These are phyloP conservation scores for Pseudonitzschia delicatissima DNA, from an alignment of 108 stramenopile species.

Conservation along the genomic window DNA sequence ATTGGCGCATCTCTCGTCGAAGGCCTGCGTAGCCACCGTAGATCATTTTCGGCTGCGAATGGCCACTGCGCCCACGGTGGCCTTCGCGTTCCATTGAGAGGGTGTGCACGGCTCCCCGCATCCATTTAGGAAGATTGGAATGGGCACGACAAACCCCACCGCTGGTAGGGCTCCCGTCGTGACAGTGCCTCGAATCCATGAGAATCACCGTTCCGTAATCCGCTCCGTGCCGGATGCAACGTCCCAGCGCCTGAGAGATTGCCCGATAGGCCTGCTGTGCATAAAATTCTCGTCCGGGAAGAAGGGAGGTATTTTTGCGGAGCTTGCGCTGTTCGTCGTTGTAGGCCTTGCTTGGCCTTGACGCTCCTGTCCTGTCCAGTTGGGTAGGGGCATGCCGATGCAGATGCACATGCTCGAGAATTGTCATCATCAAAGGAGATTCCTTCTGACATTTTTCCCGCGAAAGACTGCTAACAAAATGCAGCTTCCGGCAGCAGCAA, in stretches of 20 bases:
- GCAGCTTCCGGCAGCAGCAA: constrained; percentile 50
- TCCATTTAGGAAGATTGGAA: constrained; percentile 75
- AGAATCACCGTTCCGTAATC: constrained; percentile 89
- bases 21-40: constrained; percentile 43
- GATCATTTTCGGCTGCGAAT: constrained; percentile 28
- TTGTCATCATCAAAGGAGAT: constrained; percentile 81
- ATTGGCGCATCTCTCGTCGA: constrained; percentile 41
- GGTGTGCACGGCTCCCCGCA: constrained; percentile 59
- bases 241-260: constrained; percentile 85
- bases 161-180: constrained; percentile 59
- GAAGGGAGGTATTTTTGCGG: constrained; percentile 44
- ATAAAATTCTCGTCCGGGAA: constrained; percentile 86
- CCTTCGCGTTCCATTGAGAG: constrained; percentile 31
- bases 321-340: constrained; percentile 74
- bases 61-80: too few relatives aligned
- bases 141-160: constrained; percentile 46
- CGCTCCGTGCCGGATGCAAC: constrained; percentile 83
- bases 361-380: constrained; percentile 41
- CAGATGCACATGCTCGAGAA: constrained; percentile 43
- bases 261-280: constrained; percentile 90
- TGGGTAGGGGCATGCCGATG: constrained; percentile 77
- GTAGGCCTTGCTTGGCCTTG: constrained; percentile 70
- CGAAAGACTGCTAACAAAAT: constrained; percentile 85
- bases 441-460: constrained; percentile 85
- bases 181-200: constrained; percentile 79